A percentile compares a stretch with the other conserved stretches of the same genome.
phyloP scores from a whole-genome alignment of 768 basidiomycete genomes.

The Pleurotus platypus region DNA sequence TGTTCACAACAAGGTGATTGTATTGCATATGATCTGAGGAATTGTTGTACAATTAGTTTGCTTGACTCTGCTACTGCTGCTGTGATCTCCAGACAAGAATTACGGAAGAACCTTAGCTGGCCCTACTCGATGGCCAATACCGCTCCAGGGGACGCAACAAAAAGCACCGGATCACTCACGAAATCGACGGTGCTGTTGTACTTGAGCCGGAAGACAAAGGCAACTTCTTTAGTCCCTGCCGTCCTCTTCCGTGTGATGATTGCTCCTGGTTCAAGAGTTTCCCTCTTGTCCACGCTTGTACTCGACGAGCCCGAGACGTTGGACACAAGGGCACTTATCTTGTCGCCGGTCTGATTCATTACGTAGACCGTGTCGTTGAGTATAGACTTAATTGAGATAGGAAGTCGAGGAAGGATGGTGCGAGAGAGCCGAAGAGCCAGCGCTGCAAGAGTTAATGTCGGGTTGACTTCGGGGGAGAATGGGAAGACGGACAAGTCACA shows the following conservation, averaged over 20 bases:
- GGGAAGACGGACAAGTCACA: constrained; percentile 26
- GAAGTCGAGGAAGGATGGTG: constrained; percentile 1
- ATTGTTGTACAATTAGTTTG: too few relatives aligned
- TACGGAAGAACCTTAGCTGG: too few relatives aligned
- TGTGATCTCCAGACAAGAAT: too few relatives aligned
- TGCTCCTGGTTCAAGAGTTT: constrained; percentile 4
- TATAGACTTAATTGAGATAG: too few relatives aligned
- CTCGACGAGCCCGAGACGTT: not conserved
- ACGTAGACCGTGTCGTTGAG: constrained; percentile 1
- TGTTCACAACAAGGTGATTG: too few relatives aligned
- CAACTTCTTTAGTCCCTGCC: constrained; percentile 1
- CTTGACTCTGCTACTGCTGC: too few relatives aligned
- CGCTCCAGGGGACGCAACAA: not conserved
- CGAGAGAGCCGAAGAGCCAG: constrained; percentile 20
- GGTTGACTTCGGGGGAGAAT: constrained; percentile 21
- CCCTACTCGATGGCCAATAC: not conserved
- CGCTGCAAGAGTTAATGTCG: constrained; percentile 21
- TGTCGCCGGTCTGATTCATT: constrained; percentile 9
- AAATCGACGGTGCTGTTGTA: not conserved
- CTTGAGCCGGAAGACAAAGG: constrained; percentile 1
- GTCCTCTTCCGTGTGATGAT: not conserved
- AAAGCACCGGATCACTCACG: not conserved
- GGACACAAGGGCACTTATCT: constrained; percentile 2
- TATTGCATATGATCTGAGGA: too few relatives aligned
- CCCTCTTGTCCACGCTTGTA: not conserved